Percentiles rank a stretch among this genome's conserved stretches.
These are phyloP conservation scores for Glonium stellatum DNA, from an alignment of 495 filamentous ascomycete genomes.

Conservation along the genomic window DNA sequence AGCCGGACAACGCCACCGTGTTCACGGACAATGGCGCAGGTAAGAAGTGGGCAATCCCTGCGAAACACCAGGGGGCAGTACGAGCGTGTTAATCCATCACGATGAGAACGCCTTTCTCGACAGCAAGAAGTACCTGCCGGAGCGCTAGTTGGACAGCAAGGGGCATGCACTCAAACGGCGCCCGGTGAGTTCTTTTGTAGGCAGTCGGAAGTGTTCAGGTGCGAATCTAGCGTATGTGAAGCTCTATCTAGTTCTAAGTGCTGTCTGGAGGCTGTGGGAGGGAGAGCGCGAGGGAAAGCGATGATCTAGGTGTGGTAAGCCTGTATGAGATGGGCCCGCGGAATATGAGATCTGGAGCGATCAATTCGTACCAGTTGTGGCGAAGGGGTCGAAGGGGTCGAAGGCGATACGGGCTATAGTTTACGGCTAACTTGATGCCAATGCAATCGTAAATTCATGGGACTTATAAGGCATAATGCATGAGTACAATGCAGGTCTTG, in stretches of 20 bases:
- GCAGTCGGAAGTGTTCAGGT: conserved; percentile 42
- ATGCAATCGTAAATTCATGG: too few species aligned
- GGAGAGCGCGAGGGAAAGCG: neutral
- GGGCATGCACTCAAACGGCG: conserved; percentile 33
- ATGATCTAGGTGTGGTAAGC: neutral
- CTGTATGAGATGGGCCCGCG: neutral
- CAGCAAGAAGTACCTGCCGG: conserved; percentile 39
- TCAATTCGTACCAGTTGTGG: too few species aligned
- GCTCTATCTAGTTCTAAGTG: conserved; percentile 1
- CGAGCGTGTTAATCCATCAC: conserved; percentile 35
- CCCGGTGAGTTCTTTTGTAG: conserved; percentile 42
- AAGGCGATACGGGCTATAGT: too few species aligned
- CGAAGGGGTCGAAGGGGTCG: too few species aligned
- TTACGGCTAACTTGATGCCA: too few species aligned
- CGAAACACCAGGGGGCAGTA: conserved; percentile 7
- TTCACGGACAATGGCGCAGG: neutral
- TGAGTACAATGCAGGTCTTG: too few species aligned
- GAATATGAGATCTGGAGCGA: too few species aligned
- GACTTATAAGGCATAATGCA: too few species aligned
- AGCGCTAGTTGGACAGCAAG: conserved; percentile 42
- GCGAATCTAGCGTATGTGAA: conserved; percentile 19
- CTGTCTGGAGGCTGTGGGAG: neutral
- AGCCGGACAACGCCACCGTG: neutral
- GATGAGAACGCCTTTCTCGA: conserved; percentile 39
- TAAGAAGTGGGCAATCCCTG: conserved; percentile 9